Conservation (phyloP, 2,329 filamentous ascomycete species). For the Fusarium sp. region DNA sequence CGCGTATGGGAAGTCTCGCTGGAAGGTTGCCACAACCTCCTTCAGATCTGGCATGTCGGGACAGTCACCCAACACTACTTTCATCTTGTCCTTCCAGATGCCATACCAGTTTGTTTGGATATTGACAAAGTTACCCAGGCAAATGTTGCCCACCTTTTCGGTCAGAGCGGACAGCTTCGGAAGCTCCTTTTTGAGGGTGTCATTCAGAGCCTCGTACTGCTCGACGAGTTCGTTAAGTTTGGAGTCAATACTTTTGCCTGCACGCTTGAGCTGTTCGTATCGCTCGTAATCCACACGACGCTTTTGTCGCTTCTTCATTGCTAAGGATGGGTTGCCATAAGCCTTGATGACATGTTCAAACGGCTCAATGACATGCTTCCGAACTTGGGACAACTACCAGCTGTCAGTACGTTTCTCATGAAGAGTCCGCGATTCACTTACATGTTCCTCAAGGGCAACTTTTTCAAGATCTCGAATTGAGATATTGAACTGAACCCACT, state of each 20-base stretch:
- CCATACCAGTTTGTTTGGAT: constrained; percentile 88
- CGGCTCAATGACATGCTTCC: constrained; percentile 87
- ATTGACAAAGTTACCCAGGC: constrained; percentile 85
- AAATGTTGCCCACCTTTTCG: constrained; percentile 86
- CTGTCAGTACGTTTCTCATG: constrained; percentile 7
- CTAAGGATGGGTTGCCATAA: constrained; percentile 86
- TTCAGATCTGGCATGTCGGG: constrained; percentile 74
- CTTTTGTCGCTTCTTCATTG: constrained; percentile 96
- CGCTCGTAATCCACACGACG: constrained; percentile 91
- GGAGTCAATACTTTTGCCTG: constrained; percentile 88
- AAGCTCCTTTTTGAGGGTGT: constrained; percentile 92
- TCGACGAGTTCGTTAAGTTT: constrained; percentile 88
- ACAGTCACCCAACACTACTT: constrained; percentile 77
- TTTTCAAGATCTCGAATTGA: constrained; percentile 89
- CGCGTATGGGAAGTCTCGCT: constrained; percentile 82
- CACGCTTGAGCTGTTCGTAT: constrained; percentile 81
- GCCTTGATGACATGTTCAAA: constrained; percentile 84
- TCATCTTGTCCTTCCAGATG: constrained; percentile 87
- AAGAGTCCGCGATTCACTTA: constrained; percentile 61
- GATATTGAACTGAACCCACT: constrained; percentile 93
- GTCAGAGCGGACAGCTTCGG: constrained; percentile 87
- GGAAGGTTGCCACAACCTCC: constrained; percentile 84
- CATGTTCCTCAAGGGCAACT: constrained; percentile 87
- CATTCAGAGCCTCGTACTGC: constrained; percentile 91
- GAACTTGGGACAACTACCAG: constrained; percentile 73